Base-by-base conservation (phyloP, 139 green algal genomes). In the Klebsormidium nitens region DNA sequence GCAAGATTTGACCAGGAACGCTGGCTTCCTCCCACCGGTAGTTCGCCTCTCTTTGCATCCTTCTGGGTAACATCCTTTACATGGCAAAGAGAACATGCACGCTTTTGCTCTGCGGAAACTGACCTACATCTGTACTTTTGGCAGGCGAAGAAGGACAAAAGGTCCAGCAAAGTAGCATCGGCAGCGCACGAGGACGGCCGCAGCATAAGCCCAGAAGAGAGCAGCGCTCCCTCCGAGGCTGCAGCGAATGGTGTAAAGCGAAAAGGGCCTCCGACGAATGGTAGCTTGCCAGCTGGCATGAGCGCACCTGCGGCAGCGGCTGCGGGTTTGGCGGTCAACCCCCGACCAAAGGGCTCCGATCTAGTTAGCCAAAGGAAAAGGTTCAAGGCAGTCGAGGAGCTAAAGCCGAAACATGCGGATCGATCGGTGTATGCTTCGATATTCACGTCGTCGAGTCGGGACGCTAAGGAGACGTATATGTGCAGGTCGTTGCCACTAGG, bases 341-440 rank as follows among this genome's bases (percentile, higher is more conserved):
- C 34, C 17, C n/a, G 67, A 36, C 62, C 47, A 34, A 77, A 77
- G 42, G 70, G 70, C 3, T 71, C 63, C 28, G 70, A 77, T 39
- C 40, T 40, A 26, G 70, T 72, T 26, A 29, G 37, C 5, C 23
- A 31, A 3, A 35, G 14, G 19, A 75, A 77, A 29, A 34, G 39
- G 42, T 68, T 52, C 34, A 74, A 65, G 36, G 70, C 70, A 52
- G 50, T 28, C 17, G 34, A 64, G 19, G 36, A 32, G 37, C 17
- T 77, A 26, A 8, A 26, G 37, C 70, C 70, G 26, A 5, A 11
- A 17, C 32, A 57, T 8, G 70, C 70, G 5, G 75, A 36, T 23
- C 66, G 49, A 8, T 34, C 42, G n/a, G 74, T 81, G 29, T 81
- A 81, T 11, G 49, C 70, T 5, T 81, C 74, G 14, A 74, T 81